A percentile compares a stretch with the other conserved stretches of the same genome.
Evolutionary conservation across 1,284 basidiomycete species (phyloP).

Genomic region (Naganishia liquefaciens): DNA sequence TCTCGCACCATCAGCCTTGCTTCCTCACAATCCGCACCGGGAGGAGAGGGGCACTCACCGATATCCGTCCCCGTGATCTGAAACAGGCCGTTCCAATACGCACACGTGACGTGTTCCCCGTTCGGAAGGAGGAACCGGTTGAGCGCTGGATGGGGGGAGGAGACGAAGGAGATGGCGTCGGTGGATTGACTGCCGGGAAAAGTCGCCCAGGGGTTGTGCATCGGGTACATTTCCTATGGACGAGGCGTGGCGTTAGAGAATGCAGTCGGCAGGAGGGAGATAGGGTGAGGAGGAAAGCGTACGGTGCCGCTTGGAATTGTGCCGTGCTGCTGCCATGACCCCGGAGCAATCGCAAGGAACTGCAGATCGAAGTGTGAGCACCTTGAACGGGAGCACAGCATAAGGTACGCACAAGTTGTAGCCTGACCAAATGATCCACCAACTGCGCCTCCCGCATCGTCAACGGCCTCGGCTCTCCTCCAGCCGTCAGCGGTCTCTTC

Average conservation of each 20-base stretch:
- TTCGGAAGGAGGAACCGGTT: constrained; percentile 80
- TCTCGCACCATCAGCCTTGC: neutral
- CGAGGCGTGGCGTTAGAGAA: constrained; percentile 37
- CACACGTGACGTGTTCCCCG: constrained; percentile 82
- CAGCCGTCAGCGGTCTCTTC: constrained; percentile 38
- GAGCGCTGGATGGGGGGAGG: constrained; percentile 63
- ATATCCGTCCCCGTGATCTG: constrained; percentile 82
- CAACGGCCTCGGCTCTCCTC: constrained; percentile 40
- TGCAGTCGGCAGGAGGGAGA: constrained; percentile 36
- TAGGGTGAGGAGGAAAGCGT: constrained; percentile 15
- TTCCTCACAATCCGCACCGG: neutral
- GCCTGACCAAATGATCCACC: constrained; percentile 45
- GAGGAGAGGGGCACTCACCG: constrained; percentile 46
- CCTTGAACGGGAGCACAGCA: neutral
- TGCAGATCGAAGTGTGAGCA: constrained; percentile 27
- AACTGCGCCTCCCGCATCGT: constrained; percentile 41
- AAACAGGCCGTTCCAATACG: constrained; percentile 83
- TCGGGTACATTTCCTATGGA: constrained; percentile 38
- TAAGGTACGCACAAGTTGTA: constrained; percentile 49
- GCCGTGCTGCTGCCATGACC: constrained; percentile 44
- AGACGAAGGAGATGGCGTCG: constrained; percentile 33
- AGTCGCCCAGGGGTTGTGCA: constrained; percentile 37
- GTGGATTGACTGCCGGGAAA: constrained; percentile 53
- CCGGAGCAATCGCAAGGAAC: constrained; percentile 75
- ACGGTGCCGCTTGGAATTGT: constrained; percentile 38